Evolutionary conservation across 2,329 filamentous ascomycete species (phyloP).

Genomic region (Penicillium paneum): DNA sequence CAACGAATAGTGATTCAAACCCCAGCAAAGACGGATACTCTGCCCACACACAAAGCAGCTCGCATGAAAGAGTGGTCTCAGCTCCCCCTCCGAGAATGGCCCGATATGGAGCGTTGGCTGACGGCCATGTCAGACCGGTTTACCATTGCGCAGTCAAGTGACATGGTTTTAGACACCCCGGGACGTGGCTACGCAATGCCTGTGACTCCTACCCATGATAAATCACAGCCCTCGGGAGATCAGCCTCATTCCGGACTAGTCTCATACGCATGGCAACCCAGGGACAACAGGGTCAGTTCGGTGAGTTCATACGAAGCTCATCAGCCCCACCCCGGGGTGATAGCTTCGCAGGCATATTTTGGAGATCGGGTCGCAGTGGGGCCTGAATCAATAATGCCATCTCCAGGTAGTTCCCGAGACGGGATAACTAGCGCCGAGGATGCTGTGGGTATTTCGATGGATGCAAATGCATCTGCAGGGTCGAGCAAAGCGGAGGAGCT

Average conservation of each 20-base stretch:
- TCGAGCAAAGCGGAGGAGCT: conserved; percentile 16
- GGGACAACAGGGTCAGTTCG: neutral
- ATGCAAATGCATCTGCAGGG: neutral
- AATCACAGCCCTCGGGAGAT: neutral
- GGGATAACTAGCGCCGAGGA: neutral
- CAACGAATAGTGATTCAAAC: conserved; percentile 7
- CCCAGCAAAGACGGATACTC: conserved; percentile 7
- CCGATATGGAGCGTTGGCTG: conserved; percentile 20
- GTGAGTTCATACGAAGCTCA: conserved; percentile 9
- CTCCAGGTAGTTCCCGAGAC: neutral
- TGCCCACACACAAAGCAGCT: conserved; percentile 15
- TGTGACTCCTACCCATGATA: neutral
- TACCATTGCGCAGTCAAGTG: conserved; percentile 2
- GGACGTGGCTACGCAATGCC: conserved; percentile 2
- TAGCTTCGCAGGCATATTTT: conserved; percentile 9
- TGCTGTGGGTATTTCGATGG: neutral
- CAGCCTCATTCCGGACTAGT: neutral
- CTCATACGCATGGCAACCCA: conserved; percentile 6
- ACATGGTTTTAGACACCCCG: neutral
- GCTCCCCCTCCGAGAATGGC: conserved; percentile 17
- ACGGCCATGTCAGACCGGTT: conserved; percentile 17
- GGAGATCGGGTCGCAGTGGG: neutral
- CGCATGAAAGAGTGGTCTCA: conserved; percentile 24
- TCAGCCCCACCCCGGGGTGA: neutral
- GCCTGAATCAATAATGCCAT: conserved; percentile 11